A percentile compares a stretch with the other conserved stretches of the same genome.
These are phyloP conservation scores for Collybiopsis confluens DNA, from an alignment of 768 basidiomycete genomes.

Conservation along the genomic window DNA sequence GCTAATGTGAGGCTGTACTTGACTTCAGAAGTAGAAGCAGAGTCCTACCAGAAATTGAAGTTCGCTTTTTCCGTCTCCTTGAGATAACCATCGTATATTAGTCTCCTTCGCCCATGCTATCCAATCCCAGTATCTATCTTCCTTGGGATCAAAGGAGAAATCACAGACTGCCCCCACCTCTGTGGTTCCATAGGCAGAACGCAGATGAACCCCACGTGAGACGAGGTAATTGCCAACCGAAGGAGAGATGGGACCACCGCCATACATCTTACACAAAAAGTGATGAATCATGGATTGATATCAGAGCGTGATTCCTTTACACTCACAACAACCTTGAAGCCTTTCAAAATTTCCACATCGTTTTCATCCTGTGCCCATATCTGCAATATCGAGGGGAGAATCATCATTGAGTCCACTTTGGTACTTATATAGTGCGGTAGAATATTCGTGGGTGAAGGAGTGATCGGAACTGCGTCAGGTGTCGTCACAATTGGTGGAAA, in stretches of 20 bases:
- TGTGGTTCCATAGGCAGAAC: background rate
- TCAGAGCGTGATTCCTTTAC: background rate
- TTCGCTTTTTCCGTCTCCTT: slow-evolving; percentile 7
- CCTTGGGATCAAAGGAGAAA: slow-evolving; percentile 1
- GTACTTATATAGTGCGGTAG: slow-evolving; percentile 16
- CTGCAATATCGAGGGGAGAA: slow-evolving; percentile 20
- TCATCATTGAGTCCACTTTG: slow-evolving; percentile 11
- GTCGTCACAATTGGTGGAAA: slow-evolving; percentile 19
- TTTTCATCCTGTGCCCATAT: slow-evolving; percentile 15
- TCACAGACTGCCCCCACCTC: slow-evolving; percentile 9
- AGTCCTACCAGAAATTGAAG: slow-evolving; percentile 6
- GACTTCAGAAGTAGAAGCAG: background rate
- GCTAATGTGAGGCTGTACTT: background rate
- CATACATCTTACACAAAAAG: background rate
- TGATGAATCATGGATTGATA: no score
- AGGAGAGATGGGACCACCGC: slow-evolving; percentile 5
- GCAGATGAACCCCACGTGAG: slow-evolving; percentile 5
- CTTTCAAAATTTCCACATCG: slow-evolving; percentile 13
- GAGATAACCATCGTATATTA: slow-evolving; percentile 5
- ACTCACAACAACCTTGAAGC: slow-evolving; percentile 20
- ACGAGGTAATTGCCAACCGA: background rate
- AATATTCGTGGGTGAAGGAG: slow-evolving; percentile 17
- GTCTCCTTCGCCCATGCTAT: background rate
- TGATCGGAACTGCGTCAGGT: slow-evolving; percentile 15
- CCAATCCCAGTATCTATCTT: slow-evolving; percentile 16